Evolutionary conservation across 345 rosid species (phyloP).

Genomic region (Limnanthes douglasii): DNA sequence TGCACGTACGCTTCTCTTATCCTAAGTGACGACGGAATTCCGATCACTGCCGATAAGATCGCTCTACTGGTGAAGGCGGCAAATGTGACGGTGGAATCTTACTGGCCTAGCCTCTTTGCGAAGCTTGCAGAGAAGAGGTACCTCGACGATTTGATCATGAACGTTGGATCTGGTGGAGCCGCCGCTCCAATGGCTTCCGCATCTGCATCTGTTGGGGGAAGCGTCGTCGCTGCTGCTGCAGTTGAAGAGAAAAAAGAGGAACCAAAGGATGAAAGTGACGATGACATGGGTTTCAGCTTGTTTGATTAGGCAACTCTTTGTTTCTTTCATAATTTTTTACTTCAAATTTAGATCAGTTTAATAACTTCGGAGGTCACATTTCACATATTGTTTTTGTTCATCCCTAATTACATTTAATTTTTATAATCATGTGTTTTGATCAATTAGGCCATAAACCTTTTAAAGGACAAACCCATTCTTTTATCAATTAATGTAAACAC

Average conservation of each 20-base stretch:
- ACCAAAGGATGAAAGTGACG: constrained; percentile 38
- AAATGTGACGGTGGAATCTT: constrained; percentile 31
- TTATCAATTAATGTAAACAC: too few relatives aligned
- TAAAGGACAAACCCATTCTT: too few relatives aligned
- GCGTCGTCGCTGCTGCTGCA: constrained; percentile 27
- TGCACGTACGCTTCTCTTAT: constrained; percentile 51
- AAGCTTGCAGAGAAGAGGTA: constrained; percentile 40
- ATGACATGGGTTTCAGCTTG: constrained; percentile 36
- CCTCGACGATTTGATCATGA: constrained; percentile 33
- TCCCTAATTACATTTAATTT: too few relatives aligned
- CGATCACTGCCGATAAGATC: constrained; percentile 56
- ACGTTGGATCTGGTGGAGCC: constrained; percentile 35
- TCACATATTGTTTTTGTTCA: too few relatives aligned
- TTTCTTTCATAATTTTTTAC: too few relatives aligned
- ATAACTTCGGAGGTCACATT: too few relatives aligned
- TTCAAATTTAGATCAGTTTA: too few relatives aligned
- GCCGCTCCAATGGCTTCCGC: constrained; percentile 15
- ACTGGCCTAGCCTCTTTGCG: constrained; percentile 56
- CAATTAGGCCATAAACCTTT: too few relatives aligned
- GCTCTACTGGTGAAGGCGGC: constrained; percentile 38
- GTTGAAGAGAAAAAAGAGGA: constrained; percentile 42
- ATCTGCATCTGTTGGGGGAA: constrained; percentile 16
- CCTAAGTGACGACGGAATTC: constrained; percentile 47
- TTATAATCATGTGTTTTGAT: too few relatives aligned
- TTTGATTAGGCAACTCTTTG: constrained; percentile 23